Base-by-base conservation (phyloP, 1,139 yeast genomes). In the Debaryomyces robertsiae region DNA sequence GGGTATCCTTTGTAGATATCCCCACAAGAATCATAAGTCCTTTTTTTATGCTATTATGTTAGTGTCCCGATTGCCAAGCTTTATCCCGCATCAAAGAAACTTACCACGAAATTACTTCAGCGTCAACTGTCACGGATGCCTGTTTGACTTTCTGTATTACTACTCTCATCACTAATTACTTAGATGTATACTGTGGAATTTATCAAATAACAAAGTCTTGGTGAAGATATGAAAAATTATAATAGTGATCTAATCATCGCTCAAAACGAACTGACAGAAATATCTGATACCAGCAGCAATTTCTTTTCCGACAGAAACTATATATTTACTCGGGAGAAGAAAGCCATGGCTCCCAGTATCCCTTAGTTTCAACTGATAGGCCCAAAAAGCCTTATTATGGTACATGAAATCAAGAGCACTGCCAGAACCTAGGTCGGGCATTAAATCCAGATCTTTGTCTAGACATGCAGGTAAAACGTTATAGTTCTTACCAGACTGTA, bases 21-120 rank as follows among this genome's bases (percentile, higher is more conserved):
- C 98, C 98, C 6, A 93, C 91, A 15, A 91, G 71, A 1, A 91
- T 71, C 76, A 90, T 69, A 30, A 89, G 70, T 0, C 98, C 98
- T 46, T 75, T 75, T 18, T 75, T 73, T 40, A 91, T 90, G 39
- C 84, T 79, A 27, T 36, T 40, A 38, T 18, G 35, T 32, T 29
- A 35, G 32, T 19, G 14, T 9, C 4, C n/a, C 17, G 37, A n/a
- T n/a, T n/a, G n/a, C n/a, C n/a, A n/a, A n/a, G n/a, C n/a, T n/a
- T n/a, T n/a, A n/a, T n/a, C n/a, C n/a, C n/a, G n/a, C n/a, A n/a
- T n/a, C n/a, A n/a, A n/a, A n/a, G n/a, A n/a, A 41, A 75, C 86
- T 47, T 70, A 81, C 82, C 80, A 69, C 1, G 97, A 88, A 0
- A 90, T 77, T 0, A 85, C 69, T 39, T 75, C 60, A 11, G 74